A percentile compares a stretch with the other conserved stretches of the same genome.
These are phyloP conservation scores for Phellopilus nigrolimitatus DNA, from an alignment of 1,284 basidiomycete species.

Conservation along the genomic window DNA sequence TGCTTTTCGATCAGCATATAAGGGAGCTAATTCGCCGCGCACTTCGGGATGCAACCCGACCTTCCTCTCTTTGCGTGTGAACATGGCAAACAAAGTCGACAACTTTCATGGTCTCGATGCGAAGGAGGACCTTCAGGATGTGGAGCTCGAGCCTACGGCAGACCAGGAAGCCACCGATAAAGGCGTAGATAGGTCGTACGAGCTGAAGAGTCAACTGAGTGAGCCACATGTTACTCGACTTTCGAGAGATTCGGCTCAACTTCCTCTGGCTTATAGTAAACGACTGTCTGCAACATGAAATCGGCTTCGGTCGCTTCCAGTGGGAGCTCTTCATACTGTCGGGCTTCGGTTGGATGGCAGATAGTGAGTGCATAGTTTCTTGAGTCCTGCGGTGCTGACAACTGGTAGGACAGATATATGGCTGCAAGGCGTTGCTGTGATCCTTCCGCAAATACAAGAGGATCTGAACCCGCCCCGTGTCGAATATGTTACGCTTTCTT, in stretches of 20 bases:
- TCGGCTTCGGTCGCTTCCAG: constrained; percentile 61
- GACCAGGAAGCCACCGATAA: constrained; percentile 15
- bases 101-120: neutral
- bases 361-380: constrained; percentile 35
- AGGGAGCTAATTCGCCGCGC: too few relatives aligned
- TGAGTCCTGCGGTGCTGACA: too few relatives aligned
- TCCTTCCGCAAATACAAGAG: constrained; percentile 42
- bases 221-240: constrained; percentile 3
- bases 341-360: constrained; percentile 51
- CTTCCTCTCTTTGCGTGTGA: too few relatives aligned
- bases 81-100: neutral
- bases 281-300: constrained; percentile 45
- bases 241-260: neutral
- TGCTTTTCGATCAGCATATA: too few relatives aligned
- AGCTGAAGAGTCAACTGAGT: constrained; percentile 26
- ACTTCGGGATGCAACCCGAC: too few relatives aligned
- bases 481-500: constrained; percentile 48
- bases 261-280: constrained; percentile 39
- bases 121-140: too few relatives aligned
- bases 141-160: too few relatives aligned
- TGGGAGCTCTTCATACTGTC: constrained; percentile 52
- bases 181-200: constrained; percentile 27
- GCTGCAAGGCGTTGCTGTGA: constrained; percentile 51
- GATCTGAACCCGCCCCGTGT: constrained; percentile 41
- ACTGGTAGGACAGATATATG: constrained; percentile 53